A percentile compares a stretch with the other conserved stretches of the same genome.
These are phyloP conservation scores for Populus alba DNA, from an alignment of 345 rosid genomes.

Conservation along the genomic window DNA sequence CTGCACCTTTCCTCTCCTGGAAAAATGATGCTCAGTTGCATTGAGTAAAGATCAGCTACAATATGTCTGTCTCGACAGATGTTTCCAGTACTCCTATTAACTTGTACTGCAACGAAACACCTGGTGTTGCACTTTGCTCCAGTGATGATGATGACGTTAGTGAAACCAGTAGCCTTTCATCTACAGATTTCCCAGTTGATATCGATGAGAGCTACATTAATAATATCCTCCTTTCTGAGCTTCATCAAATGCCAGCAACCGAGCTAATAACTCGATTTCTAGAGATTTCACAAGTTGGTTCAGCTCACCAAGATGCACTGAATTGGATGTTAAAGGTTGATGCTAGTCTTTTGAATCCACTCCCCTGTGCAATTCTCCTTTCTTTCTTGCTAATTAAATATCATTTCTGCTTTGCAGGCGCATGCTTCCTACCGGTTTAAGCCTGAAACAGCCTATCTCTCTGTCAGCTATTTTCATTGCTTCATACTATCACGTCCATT, in stretches of 20 bases:
- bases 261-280: slow-evolving; percentile 2
- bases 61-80: slow-evolving; percentile 27
- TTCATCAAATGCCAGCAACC: slow-evolving; percentile 24
- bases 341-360: neutral
- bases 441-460: slow-evolving; percentile 34
- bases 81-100: slow-evolving; percentile 7
- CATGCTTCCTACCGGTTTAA: slow-evolving; percentile 25
- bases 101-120: slow-evolving; percentile 36
- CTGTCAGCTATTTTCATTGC: slow-evolving; percentile 39
- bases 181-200: neutral
- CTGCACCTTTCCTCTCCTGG: neutral
- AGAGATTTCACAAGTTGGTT: slow-evolving; percentile 12
- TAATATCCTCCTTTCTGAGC: slow-evolving; percentile 27
- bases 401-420: slow-evolving; percentile 18
- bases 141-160: neutral
- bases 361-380: neutral
- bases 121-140: slow-evolving; percentile 8
- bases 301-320: slow-evolving; percentile 31
- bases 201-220: slow-evolving; percentile 20
- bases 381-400: neutral
- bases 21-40: neutral
- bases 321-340: slow-evolving; percentile 40
- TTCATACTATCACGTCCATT: slow-evolving; percentile 25
- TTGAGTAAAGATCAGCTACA: neutral
- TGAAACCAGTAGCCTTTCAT: neutral